Evolutionary conservation across 2,329 filamentous ascomycete species (phyloP).

Genomic region (Balansia obtecta): DNA sequence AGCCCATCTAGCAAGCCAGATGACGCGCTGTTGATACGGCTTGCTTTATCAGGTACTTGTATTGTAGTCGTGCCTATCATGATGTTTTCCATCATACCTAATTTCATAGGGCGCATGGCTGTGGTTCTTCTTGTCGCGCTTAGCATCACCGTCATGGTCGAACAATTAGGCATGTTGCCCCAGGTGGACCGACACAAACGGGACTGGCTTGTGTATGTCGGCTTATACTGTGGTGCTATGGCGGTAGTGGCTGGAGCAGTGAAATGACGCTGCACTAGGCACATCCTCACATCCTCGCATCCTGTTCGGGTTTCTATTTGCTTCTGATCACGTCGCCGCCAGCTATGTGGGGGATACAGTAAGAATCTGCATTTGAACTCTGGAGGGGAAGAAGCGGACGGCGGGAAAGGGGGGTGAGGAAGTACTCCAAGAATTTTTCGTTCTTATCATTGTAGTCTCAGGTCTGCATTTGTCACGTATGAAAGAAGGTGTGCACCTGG

Average conservation of each 20-base stretch:
- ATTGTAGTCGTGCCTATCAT: conserved; percentile 42
- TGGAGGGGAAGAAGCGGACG: neutral
- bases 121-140: conserved; percentile 41
- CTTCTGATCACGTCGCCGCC: neutral
- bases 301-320: neutral
- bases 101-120: conserved; percentile 43
- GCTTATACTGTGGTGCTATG: conserved; percentile 24
- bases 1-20: neutral
- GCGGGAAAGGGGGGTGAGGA: too few relatives aligned
- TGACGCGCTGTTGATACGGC: conserved; percentile 1
- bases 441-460: too few relatives aligned
- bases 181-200: conserved; percentile 9
- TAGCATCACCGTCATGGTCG: conserved; percentile 23
- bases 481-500: too few relatives aligned
- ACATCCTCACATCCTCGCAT: too few relatives aligned
- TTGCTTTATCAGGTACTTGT: conserved; percentile 10
- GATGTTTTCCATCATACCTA: conserved; percentile 43
- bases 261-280: neutral
- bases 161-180: conserved; percentile 14
- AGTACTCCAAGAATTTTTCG: too few relatives aligned
- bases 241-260: conserved; percentile 11
- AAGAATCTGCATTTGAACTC: neutral
- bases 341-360: neutral
- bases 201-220: conserved; percentile 16
- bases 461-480: too few relatives aligned